A percentile compares a stretch with the other conserved stretches of the same genome.
These are phyloP conservation scores for Tetraselmis chui DNA, from an alignment of 139 green algal genomes.

Conservation along the genomic window DNA sequence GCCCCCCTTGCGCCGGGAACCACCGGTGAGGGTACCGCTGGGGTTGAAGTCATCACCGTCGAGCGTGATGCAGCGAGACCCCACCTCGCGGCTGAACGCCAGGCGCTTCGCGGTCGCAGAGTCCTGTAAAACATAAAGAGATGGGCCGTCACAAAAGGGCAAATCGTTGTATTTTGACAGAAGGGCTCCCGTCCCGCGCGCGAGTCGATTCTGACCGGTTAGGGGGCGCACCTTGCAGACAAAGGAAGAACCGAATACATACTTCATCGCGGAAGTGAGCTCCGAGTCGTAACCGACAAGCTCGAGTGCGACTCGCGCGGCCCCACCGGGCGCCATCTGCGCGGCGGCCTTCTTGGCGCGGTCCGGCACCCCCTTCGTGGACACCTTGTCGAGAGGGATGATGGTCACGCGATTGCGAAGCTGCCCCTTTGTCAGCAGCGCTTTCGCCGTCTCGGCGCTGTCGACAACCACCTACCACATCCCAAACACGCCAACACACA, in stretches of 20 bases:
- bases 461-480: slow-evolving; percentile 81
- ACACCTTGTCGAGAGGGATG: slow-evolving; percentile 95
- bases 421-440: slow-evolving; percentile 74
- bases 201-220: background rate
- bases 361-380: slow-evolving; percentile 7
- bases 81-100: slow-evolving; percentile 82
- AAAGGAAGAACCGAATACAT: slow-evolving; percentile 88
- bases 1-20: slow-evolving; percentile 49
- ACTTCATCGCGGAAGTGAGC: slow-evolving; percentile 81
- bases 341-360: slow-evolving; percentile 29
- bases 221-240: slow-evolving; percentile 74
- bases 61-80: slow-evolving; percentile 81
- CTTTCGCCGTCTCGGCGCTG: slow-evolving; percentile 74
- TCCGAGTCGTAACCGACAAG: slow-evolving; percentile 72
- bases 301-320: slow-evolving; percentile 72
- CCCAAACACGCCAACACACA: no score
- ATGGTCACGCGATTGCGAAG: slow-evolving; percentile 87
- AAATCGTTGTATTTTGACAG: no score
- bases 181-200: no score
- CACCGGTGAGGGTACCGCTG: slow-evolving; percentile 67
- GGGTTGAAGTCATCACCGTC: slow-evolving; percentile 97
- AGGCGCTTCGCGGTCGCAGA: slow-evolving; percentile 79
- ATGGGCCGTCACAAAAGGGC: no score
- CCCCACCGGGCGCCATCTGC: slow-evolving; percentile 34
- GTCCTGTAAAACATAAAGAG: no score